These are phyloP conservation scores for Metschnikowia anglica DNA, from an alignment of 805 yeast genomes.

Conservation along the genomic window DNA sequence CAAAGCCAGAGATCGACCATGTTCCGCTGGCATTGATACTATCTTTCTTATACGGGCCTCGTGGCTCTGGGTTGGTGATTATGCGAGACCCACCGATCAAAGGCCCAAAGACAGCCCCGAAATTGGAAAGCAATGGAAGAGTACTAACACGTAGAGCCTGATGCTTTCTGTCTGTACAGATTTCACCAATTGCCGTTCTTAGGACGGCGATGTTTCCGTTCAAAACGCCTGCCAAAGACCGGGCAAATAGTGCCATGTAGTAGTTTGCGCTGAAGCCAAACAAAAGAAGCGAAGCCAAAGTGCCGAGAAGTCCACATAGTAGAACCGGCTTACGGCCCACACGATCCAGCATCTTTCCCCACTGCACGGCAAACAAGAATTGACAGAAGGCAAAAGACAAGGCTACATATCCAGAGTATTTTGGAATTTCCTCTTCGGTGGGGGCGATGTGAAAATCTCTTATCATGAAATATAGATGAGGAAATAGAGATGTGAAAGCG, in stretches of 20 bases:
- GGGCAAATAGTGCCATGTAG: constrained; percentile 51
- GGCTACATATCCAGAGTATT: constrained; percentile 61
- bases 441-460: constrained; percentile 51
- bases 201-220: constrained; percentile 69
- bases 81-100: constrained; percentile 52
- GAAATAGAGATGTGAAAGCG: constrained; percentile 62
- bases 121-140: constrained; percentile 59
- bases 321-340: constrained; percentile 58
- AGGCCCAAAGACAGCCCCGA: constrained; percentile 63
- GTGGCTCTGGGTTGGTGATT: constrained; percentile 44
- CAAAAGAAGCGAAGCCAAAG: constrained; percentile 45
- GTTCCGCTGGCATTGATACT: not conserved
- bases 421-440: constrained; percentile 52
- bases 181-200: constrained; percentile 61
- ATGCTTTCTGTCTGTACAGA: constrained; percentile 54
- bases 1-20: not conserved
- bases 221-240: constrained; percentile 54
- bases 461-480: constrained; percentile 64
- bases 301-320: constrained; percentile 52
- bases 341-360: constrained; percentile 57
- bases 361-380: constrained; percentile 54
- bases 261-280: constrained; percentile 57
- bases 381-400: constrained; percentile 62
- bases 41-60: constrained; percentile 18
- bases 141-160: constrained; percentile 64